phyloP scores from a whole-genome alignment of 2,329 filamentous ascomycete species.

The Thelonectria discophora region DNA sequence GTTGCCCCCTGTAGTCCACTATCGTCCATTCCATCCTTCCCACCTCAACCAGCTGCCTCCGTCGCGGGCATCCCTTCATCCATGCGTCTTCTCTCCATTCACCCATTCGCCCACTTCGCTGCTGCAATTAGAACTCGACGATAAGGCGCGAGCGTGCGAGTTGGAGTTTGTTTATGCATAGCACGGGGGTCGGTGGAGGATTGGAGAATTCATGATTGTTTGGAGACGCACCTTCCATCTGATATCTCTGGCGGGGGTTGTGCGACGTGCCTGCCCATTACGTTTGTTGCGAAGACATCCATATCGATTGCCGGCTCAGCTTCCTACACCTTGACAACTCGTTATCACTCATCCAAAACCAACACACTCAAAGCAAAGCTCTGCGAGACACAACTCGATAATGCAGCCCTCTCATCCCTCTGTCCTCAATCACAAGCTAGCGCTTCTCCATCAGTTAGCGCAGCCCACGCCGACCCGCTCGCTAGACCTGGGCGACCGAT shows the following conservation, averaged over 20 bases:
- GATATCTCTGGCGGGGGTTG: too few relatives aligned
- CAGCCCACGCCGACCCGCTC: slow-evolving; percentile 24
- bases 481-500: slow-evolving; percentile 36
- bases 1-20: background rate
- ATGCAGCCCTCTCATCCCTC: slow-evolving; percentile 20
- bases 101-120: slow-evolving; percentile 7
- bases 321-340: too few relatives aligned
- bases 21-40: slow-evolving; percentile 12
- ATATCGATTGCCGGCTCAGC: too few relatives aligned
- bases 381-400: background rate
- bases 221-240: too few relatives aligned
- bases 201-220: too few relatives aligned
- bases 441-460: slow-evolving; percentile 17
- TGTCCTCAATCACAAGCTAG: slow-evolving; percentile 33
- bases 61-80: slow-evolving; percentile 9
- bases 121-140: slow-evolving; percentile 4
- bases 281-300: too few relatives aligned
- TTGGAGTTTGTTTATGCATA: background rate
- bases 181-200: too few relatives aligned
- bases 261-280: too few relatives aligned
- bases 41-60: background rate
- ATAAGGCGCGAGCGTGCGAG: background rate
- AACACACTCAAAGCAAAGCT: background rate
- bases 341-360: background rate
- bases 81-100: slow-evolving; percentile 19